A percentile compares a stretch with the other conserved stretches of the same genome.
Conservation (phyloP, 345 rosid genomes). For the Passiflora organensis region DNA sequence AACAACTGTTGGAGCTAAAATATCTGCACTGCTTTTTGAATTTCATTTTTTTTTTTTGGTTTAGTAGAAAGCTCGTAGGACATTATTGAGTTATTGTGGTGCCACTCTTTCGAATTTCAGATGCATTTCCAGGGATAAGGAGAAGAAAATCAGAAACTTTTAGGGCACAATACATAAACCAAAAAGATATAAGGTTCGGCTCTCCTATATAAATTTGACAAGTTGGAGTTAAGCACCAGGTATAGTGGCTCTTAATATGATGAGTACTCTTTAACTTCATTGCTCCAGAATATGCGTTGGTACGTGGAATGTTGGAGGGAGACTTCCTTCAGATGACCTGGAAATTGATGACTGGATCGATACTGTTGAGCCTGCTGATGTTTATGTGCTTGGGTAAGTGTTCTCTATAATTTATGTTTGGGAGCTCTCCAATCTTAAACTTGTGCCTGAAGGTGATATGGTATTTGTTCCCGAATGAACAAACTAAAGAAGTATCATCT, state of each 20-base stretch:
- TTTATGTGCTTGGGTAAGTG: constrained; percentile 72
- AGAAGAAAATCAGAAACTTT: constrained; percentile 81
- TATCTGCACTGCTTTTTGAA: too few species aligned
- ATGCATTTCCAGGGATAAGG: constrained; percentile 43
- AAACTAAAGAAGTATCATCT: not conserved
- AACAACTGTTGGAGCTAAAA: too few species aligned
- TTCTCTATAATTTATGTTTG: constrained; percentile 7
- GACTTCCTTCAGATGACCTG: constrained; percentile 72
- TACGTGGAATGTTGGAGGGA: constrained; percentile 96
- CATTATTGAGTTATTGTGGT: not conserved
- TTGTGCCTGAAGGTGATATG: constrained; percentile 1
- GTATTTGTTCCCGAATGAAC: not conserved
- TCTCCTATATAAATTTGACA: constrained; percentile 2
- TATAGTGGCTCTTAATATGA: not conserved
- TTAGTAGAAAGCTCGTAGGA: too few species aligned
- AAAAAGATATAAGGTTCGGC: constrained; percentile 66
- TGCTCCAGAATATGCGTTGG: constrained; percentile 55
- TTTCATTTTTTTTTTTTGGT: too few species aligned
- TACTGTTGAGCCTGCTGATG: constrained; percentile 71
- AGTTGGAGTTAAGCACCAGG: not conserved
- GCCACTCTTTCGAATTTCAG: constrained; percentile 27
- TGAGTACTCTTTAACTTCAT: not conserved
- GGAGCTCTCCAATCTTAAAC: not conserved
- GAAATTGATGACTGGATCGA: constrained; percentile 88
- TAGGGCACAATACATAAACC: constrained; percentile 71